These are phyloP conservation scores for Alternaria gaisen DNA, from an alignment of 2,329 filamentous ascomycete species.

Conservation along the genomic window DNA sequence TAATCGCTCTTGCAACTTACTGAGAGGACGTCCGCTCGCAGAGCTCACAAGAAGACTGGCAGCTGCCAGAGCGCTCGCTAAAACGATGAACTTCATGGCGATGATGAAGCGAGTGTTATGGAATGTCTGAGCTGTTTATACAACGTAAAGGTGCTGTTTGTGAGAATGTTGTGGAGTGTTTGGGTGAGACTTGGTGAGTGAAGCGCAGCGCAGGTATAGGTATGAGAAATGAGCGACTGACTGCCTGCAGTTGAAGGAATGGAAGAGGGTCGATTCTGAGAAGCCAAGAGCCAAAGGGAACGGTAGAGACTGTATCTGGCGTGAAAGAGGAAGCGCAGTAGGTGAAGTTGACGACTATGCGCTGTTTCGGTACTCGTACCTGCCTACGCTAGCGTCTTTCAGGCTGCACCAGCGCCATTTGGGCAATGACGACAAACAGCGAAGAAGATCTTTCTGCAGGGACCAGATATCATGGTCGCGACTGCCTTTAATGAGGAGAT, in stretches of 20 bases:
- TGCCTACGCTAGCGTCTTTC: slow-evolving; percentile 19
- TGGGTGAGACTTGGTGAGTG: slow-evolving; percentile 1
- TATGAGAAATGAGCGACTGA: slow-evolving; percentile 34
- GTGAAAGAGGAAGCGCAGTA: slow-evolving; percentile 23
- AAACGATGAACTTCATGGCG: slow-evolving; percentile 57
- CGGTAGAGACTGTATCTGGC: slow-evolving; percentile 30
- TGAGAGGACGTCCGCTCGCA: slow-evolving; percentile 55
- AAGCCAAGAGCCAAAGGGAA: slow-evolving; percentile 23
- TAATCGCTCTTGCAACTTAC: slow-evolving; percentile 28
- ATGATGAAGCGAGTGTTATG: slow-evolving; percentile 42
- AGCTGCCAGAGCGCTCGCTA: slow-evolving; percentile 47
- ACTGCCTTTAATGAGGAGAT: slow-evolving; percentile 23
- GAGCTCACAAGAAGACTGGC: slow-evolving; percentile 53
- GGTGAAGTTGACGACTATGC: slow-evolving; percentile 21
- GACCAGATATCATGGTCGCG: slow-evolving; percentile 8
- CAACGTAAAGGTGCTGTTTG: slow-evolving; percentile 28
- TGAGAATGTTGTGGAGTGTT: slow-evolving; percentile 13
- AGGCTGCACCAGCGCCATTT: slow-evolving; percentile 24
- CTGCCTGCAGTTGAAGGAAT: slow-evolving; percentile 35
- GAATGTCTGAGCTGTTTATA: slow-evolving; percentile 36
- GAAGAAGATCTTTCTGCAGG: slow-evolving; percentile 17
- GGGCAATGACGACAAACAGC: slow-evolving; percentile 17
- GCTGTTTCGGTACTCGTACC: slow-evolving; percentile 23
- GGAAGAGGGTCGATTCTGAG: slow-evolving; percentile 29
- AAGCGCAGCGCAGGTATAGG: slow-evolving; percentile 14